Base-by-base conservation (phyloP, 441 rosid species). In the Mallotus repandus region DNA sequence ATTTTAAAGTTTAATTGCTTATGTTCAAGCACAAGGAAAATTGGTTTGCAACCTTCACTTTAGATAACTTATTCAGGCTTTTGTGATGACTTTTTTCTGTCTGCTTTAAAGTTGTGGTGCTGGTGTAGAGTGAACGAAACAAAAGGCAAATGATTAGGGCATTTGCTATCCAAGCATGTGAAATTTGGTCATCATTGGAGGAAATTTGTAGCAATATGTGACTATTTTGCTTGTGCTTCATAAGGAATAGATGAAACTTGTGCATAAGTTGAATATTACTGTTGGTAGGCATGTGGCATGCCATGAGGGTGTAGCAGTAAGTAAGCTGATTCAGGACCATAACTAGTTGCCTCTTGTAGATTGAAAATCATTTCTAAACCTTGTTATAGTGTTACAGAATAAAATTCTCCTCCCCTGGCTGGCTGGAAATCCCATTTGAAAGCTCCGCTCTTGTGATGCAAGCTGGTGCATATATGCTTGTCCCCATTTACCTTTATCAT, bases 141-240 rank as follows among this genome's bases (percentile, higher is more conserved):
- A 5, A 49, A 2, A 7, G 54, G 63, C 54, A 64, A 54, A 15
- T 50, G 18, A 11, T 22, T 29, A 29, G 32, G 2, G 32, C 6
- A 38, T 43, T 43, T 11, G 29, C 16, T 3, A n/a, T 35, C 38
- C 13, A 1, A 4, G 48, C 12, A 22, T 66, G 38, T 7, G 25
- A 55, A 22, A 70, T 29, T 54, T 54, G 71, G 62, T 68, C 19
- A 18, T 71, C 13, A 19, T 7, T 63, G n/a, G 62, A 72, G 55
- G 43, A 56, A 54, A 60, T 63, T 53, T 1, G 46, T 38, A 7
- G 50, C 2, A 35, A 43, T 38, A 63, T 38, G 56, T 61, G 8
- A 4, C 7, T 35, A 22, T 64, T 45, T 29, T 29, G 32, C 32
- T 29, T 29, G 32, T 29, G 32, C 32, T 29, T 29, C 32, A 29